Evolutionary conservation across 345 rosid species (phyloP).

Genomic region (Eucalyptus erythrocorys): DNA sequence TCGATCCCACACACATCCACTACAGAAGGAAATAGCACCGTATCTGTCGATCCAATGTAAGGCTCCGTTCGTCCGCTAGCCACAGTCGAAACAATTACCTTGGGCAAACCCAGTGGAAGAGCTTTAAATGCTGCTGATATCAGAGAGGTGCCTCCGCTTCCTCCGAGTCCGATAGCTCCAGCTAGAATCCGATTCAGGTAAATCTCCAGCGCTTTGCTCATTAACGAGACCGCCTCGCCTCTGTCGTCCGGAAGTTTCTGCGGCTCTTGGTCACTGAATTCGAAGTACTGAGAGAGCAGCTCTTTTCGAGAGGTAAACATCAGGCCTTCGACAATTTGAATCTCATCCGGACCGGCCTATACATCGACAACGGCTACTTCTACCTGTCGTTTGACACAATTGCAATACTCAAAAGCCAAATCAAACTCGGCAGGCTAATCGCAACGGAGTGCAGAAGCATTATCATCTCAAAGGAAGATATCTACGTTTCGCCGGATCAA

Average conservation of each 20-base stretch:
- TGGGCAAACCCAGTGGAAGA: conserved; percentile 73
- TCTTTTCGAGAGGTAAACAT: conserved; percentile 37
- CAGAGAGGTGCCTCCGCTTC: conserved; percentile 87
- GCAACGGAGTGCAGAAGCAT: not conserved
- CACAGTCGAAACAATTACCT: conserved; percentile 81
- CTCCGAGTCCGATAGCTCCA: conserved; percentile 80
- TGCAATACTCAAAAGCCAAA: not conserved
- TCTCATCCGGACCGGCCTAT: conserved; percentile 32
- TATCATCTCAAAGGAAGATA: too few relatives aligned
- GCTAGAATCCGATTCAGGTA: conserved; percentile 40
- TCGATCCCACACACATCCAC: conserved; percentile 91
- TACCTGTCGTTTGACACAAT: conserved; percentile 21
- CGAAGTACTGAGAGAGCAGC: conserved; percentile 32
- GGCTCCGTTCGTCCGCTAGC: conserved; percentile 81
- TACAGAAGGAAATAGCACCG: conserved; percentile 69
- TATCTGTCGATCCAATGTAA: conserved; percentile 75
- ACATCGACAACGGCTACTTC: conserved; percentile 71
- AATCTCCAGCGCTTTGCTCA: conserved; percentile 55
- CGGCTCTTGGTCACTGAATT: conserved; percentile 3
- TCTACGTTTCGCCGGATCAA: not conserved
- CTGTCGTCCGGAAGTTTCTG: conserved; percentile 45
- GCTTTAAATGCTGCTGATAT: conserved; percentile 58
- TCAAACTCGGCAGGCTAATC: not conserved
- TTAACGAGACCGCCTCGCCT: conserved; percentile 53
- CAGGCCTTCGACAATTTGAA: conserved; percentile 20